Evolutionary conservation across 805 yeast species (phyloP), one percentile per base, ranked within the genome.

Genomic region (Yamadazyma olivae): DNA sequence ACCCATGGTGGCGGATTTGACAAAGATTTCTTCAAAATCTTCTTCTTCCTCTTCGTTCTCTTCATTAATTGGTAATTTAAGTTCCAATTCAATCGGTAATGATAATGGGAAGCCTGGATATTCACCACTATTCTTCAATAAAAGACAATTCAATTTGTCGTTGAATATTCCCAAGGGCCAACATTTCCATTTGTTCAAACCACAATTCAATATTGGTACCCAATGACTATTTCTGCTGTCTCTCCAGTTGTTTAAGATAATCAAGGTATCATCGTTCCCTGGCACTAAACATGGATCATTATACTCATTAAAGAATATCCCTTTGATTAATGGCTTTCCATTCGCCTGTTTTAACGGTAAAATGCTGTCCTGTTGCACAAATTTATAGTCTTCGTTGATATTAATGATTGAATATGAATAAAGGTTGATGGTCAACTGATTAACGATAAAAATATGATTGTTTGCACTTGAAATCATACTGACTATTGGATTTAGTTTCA

Each of bases 81-180:
- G 63, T 10, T 80, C 83, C 45, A 91, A 57, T 49, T 87, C 96
- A 8, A 88, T 73, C 1, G 95, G 91, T 38, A 89, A 68, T 0
- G 96, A 84, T 33, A 93, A 61, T 10, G 98, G 98, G 51, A 87
- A 79, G 3, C 79, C 75, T 1, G 97, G 97, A 59, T 82, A 82
- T 21, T 66, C 64, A 28, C 51, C 56, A 35, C 53, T 57, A 16
- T 89, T 90, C 58, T 85, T 83, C 42, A 87, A 74, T 15, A 87
- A 71, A 35, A 88, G 71, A 57, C 95, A 86, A 45, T 75, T 78
- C 48, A 89, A 74, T 41, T 79, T 76, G 40, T 84, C 89, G 33
- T 71, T 73, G 39, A 77, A 74, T 24, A 86, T 60, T 2, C 96
- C 95, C 35, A 91, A 65, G 16, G 97, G 97, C 97, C 97, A 89